A percentile compares a stretch with the other conserved stretches of the same genome.
Conservation (phyloP, 495 filamentous ascomycete genomes). For the Gamarada debralockiae region DNA sequence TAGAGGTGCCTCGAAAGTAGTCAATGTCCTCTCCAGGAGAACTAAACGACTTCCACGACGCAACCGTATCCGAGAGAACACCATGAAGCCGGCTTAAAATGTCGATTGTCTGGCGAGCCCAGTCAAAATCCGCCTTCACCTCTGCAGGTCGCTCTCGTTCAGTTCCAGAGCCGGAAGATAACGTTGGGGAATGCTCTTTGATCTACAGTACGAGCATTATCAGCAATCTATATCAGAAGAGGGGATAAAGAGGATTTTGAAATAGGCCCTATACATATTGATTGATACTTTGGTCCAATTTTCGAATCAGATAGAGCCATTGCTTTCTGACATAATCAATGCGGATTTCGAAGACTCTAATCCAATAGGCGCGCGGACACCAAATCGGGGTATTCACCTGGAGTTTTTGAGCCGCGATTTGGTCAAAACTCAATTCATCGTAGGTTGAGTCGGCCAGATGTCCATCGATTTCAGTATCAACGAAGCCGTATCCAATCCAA, state of each 20-base stretch:
- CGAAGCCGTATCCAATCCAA: slow-evolving; percentile 4
- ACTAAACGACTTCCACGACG: background rate
- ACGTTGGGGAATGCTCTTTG: background rate
- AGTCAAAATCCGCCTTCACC: slow-evolving; percentile 1
- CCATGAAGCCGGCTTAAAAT: background rate
- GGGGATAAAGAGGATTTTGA: background rate
- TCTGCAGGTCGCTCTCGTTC: slow-evolving; percentile 1
- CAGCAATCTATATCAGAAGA: background rate
- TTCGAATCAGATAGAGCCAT: slow-evolving; percentile 1
- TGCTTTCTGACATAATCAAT: background rate
- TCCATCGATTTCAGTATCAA: background rate
- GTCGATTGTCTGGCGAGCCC: background rate
- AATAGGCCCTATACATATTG: slow-evolving; percentile 1
- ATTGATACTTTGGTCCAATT: background rate
- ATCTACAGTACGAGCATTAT: background rate
- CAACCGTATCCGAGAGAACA: slow-evolving; percentile 2
- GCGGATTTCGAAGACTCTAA: background rate
- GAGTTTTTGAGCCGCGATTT: background rate
- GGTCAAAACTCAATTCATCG: background rate
- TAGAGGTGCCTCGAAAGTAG: background rate
- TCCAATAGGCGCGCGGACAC: background rate
- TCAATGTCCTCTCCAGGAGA: background rate
- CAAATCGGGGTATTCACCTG: background rate
- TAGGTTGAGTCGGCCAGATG: background rate
- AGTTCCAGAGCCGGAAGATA: background rate